Conservation (phyloP, 371 early-diverging fungal genomes). For the Mortierella sp. region DNA sequence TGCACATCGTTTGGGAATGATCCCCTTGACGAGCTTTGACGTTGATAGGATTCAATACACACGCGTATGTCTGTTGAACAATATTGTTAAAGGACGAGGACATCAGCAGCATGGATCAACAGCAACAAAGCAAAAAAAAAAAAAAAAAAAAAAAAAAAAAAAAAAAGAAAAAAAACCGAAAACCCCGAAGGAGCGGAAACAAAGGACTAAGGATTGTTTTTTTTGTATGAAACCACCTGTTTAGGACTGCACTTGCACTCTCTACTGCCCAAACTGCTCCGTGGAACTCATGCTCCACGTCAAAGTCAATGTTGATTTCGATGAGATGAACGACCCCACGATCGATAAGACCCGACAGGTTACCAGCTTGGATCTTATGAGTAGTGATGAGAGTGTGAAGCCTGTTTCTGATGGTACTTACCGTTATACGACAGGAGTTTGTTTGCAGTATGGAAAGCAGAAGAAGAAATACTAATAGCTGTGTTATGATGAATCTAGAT, state of each 20-base stretch:
- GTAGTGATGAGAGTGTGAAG: constrained; percentile 79
- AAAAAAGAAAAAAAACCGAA: too few relatives aligned
- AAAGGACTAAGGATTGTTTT: too few relatives aligned
- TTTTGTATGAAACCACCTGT: neutral
- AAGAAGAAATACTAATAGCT: too few relatives aligned
- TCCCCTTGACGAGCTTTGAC: constrained; percentile 89
- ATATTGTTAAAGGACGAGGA: too few relatives aligned
- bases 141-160: too few relatives aligned
- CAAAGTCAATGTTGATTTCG: constrained; percentile 66
- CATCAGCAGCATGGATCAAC: too few relatives aligned
- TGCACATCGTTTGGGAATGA: constrained; percentile 98
- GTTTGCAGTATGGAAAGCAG: too few relatives aligned
- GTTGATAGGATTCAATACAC: constrained; percentile 88
- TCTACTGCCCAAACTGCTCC: constrained; percentile 92
- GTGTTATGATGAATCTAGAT: too few relatives aligned
- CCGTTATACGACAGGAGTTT: neutral
- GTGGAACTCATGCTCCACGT: constrained; percentile 91
- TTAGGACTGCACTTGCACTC: constrained; percentile 91
- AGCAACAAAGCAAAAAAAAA: too few relatives aligned
- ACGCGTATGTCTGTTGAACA: constrained; percentile 61
- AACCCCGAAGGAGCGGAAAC: too few relatives aligned
- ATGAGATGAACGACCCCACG: constrained; percentile 54
- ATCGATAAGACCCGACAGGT: constrained; percentile 84
- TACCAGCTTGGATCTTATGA: constrained; percentile 85
- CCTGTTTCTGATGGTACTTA: constrained; percentile 78